These are phyloP conservation scores for Trypanosoma platydactyli DNA, from an alignment of 208 protist species.

Conservation along the genomic window DNA sequence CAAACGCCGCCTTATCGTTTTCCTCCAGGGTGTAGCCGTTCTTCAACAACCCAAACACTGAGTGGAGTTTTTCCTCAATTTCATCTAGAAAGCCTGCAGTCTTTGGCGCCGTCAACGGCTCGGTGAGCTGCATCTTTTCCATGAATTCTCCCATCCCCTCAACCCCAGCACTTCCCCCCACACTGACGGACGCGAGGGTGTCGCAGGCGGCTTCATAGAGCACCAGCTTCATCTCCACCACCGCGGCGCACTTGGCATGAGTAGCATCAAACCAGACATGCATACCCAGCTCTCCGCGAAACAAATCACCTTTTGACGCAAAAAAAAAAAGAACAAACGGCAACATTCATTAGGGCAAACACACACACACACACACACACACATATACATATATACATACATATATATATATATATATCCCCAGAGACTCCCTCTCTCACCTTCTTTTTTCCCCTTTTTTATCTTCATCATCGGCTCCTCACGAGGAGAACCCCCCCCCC, in stretches of 20 bases:
- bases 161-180: not conserved
- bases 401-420: slow-evolving; percentile 19
- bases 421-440: not conserved
- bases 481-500: not conserved
- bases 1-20: slow-evolving; percentile 38
- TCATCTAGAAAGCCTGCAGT: slow-evolving; percentile 37
- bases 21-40: slow-evolving; percentile 44
- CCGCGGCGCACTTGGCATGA: slow-evolving; percentile 36
- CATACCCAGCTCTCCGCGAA: slow-evolving; percentile 14
- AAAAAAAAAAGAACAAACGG: slow-evolving; percentile 7
- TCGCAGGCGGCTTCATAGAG: slow-evolving; percentile 55
- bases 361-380: slow-evolving; percentile 5
- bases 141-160: not conserved
- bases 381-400: slow-evolving; percentile 6
- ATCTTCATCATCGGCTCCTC: too few relatives aligned
- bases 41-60: slow-evolving; percentile 46
- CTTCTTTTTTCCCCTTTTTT: too few relatives aligned
- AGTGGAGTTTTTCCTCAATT: slow-evolving; percentile 52
- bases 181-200: slow-evolving; percentile 6
- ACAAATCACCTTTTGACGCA: not conserved
- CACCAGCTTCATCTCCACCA: slow-evolving; percentile 60
- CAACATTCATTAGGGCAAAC: slow-evolving; percentile 2
- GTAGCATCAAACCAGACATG: slow-evolving; percentile 61
- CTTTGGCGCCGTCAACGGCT: slow-evolving; percentile 29
- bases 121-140: slow-evolving; percentile 21